These are phyloP conservation scores for Gossypium rotundifolium DNA, from an alignment of 345 rosid species.

Conservation along the genomic window DNA sequence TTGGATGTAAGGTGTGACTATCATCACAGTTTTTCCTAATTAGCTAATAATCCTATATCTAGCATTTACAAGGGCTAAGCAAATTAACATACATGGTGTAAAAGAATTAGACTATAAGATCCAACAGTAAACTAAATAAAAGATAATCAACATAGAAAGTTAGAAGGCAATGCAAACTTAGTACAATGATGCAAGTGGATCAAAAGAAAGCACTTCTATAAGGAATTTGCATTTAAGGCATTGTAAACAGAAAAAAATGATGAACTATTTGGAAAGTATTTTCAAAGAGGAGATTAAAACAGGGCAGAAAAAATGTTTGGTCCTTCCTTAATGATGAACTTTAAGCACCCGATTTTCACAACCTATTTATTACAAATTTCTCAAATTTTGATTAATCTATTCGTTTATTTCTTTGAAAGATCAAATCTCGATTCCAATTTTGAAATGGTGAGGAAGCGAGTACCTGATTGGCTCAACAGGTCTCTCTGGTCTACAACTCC, in stretches of 20 bases:
- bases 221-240: too few species aligned
- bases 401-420: neutral
- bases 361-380: neutral
- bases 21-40: neutral
- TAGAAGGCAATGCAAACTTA: too few species aligned
- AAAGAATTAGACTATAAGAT: neutral
- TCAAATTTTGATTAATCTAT: neutral
- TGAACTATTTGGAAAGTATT: too few species aligned
- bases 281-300: too few species aligned
- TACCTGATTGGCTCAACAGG: slow-evolving; percentile 98
- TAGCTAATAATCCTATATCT: neutral
- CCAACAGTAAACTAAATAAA: neutral
- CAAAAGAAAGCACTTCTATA: too few species aligned
- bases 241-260: too few species aligned
- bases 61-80: neutral
- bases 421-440: slow-evolving; percentile 11
- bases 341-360: neutral
- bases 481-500: slow-evolving; percentile 72
- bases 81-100: neutral
- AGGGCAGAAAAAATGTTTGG: too few species aligned
- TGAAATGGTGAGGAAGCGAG: slow-evolving; percentile 70
- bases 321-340: too few species aligned
- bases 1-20: neutral
- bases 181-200: too few species aligned
- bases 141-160: too few species aligned